Base-by-base conservation (phyloP, 106 monocot genomes). In the Dioscorea dumetorum region DNA sequence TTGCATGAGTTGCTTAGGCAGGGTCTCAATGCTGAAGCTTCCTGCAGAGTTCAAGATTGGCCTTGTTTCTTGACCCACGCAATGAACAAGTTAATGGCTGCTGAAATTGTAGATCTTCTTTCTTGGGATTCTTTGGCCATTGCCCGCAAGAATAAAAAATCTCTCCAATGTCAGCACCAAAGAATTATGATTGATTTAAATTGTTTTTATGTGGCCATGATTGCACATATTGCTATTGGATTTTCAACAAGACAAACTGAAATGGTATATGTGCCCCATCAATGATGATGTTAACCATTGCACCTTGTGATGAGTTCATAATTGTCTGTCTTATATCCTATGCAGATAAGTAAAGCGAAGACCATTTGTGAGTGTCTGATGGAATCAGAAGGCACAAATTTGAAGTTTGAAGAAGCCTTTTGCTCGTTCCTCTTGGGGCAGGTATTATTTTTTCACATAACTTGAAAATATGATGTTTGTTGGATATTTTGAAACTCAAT, bases 11-110 rank as follows among this genome's bases (percentile, higher is more conserved):
- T 99, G 61, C 82, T 99, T 78, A 90, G 83, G 66, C 97, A 99
- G 69, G 97, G 97, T 53, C 87, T 99, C 74, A 89, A 87, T 75
- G 80, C 80, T 72, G 97, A 92, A 76, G 67, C 86, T 74, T 86
- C 84, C 21, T 92, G 87, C 78, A 83, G 82, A 76, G 91, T 97
- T 74, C 78, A 87, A 69, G 95, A 97, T 66, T 97, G 95, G 95
- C 74, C 86, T 73, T 76, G 60, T 72, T 95, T 89, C 74, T 67
- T 97, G 66, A 71, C 50, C 69, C 85, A 86, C 53, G 89, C 97
- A 73, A 67, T 99, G 76, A 87, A 68, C 50, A 84, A 82, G 75
- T 56, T 99, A 57, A 77, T 70, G 68, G 84, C 97, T 28, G 14
- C 63, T 60, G 97, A 99, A 81, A 79, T 92, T 70, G 84, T 92